Evolutionary conservation across 441 rosid genomes (phyloP).

Genomic region (Macaranga tanarius): DNA sequence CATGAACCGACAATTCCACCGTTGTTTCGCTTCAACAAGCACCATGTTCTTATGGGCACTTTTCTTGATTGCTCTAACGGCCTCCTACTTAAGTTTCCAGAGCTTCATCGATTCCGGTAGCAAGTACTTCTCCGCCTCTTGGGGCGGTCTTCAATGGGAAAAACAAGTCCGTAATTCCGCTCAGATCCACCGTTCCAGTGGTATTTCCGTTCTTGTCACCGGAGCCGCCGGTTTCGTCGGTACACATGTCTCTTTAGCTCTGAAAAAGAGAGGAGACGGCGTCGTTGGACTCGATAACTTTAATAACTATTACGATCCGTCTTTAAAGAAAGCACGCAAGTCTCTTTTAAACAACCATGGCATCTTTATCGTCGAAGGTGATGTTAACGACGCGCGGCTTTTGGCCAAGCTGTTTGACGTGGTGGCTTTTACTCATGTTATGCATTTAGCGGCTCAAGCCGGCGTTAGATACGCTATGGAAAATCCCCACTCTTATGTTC

Average conservation of each 20-base stretch:
- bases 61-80: constrained; percentile 82
- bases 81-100: constrained; percentile 81
- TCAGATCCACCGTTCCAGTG: constrained; percentile 72
- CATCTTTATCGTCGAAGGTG: constrained; percentile 70
- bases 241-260: constrained; percentile 67
- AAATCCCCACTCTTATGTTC: constrained; percentile 82
- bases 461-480: constrained; percentile 93
- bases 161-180: constrained; percentile 74
- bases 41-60: constrained; percentile 94
- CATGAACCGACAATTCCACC: constrained; percentile 68
- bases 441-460: constrained; percentile 97
- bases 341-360: constrained; percentile 46
- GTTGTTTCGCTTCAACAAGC: constrained; percentile 81
- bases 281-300: constrained; percentile 91
- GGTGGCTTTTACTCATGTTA: constrained; percentile 83
- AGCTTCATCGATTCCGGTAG: constrained; percentile 79
- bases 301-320: constrained; percentile 84
- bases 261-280: constrained; percentile 85
- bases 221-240: constrained; percentile 97
- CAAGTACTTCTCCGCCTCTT: constrained; percentile 63
- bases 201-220: constrained; percentile 77
- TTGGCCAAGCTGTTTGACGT: constrained; percentile 72
- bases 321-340: constrained; percentile 61
- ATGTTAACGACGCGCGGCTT: constrained; percentile 68
- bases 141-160: constrained; percentile 96